Percentiles rank a stretch among this genome's conserved stretches.
Evolutionary conservation across 495 filamentous ascomycete species (phyloP).

Genomic region (Neurospora sp.): DNA sequence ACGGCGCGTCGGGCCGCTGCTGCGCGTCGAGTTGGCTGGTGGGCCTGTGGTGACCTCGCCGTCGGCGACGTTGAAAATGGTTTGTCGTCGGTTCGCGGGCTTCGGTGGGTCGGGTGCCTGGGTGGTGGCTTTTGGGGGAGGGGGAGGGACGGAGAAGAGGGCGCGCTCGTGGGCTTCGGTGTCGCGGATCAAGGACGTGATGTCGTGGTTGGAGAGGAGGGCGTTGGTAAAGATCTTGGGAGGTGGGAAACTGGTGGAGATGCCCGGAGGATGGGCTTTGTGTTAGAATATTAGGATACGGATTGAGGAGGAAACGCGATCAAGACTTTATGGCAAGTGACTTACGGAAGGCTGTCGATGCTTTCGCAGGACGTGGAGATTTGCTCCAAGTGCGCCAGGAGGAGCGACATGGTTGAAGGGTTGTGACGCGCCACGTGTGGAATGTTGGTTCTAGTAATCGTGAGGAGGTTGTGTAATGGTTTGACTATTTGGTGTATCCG

Average conservation of each 20-base stretch:
- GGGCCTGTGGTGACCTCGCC: constrained; percentile 45
- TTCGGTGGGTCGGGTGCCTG: constrained; percentile 23
- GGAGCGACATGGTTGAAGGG: constrained; percentile 51
- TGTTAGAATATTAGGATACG: background rate
- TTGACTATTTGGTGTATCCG: background rate
- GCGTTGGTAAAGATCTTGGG: constrained; percentile 97
- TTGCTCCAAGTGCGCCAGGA: constrained; percentile 82
- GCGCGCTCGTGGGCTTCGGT: constrained; percentile 93
- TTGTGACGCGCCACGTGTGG: background rate
- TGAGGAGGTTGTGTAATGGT: background rate
- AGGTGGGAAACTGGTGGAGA: constrained; percentile 56
- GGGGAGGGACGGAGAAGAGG: constrained; percentile 78
- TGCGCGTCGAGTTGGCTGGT: constrained; percentile 20
- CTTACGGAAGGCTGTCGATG: constrained; percentile 76
- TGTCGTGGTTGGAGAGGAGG: constrained; percentile 76
- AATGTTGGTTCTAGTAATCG: background rate
- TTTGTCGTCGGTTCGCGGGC: constrained; percentile 34
- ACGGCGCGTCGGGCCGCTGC: constrained; percentile 36
- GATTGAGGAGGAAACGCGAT: background rate
- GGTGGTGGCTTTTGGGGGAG: constrained; percentile 35
- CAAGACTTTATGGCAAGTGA: background rate
- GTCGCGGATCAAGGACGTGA: constrained; percentile 88
- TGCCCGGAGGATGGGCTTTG: background rate
- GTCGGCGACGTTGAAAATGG: constrained; percentile 45
- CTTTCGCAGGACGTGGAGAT: constrained; percentile 73